Percentiles rank a stretch among this genome's conserved stretches.
Evolutionary conservation across 805 yeast genomes (phyloP).

Genomic region (Wickerhamomyces rabaulensis): DNA sequence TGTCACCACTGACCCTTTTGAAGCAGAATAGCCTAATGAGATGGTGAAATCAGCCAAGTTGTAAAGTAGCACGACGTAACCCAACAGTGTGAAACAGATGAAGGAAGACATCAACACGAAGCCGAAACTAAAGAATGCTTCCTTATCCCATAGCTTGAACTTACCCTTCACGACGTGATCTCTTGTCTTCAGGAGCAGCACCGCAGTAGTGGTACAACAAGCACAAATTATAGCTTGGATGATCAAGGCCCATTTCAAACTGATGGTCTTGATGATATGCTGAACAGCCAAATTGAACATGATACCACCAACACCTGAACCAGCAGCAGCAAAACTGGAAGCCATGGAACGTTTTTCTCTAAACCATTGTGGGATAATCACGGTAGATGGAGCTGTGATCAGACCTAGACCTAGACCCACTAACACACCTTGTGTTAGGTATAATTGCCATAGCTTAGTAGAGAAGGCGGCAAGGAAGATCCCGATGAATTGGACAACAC

Average conservation of each 20-base stretch:
- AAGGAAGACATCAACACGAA: conserved; percentile 37
- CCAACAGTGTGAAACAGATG: conserved; percentile 45
- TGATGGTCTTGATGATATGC: conserved; percentile 25
- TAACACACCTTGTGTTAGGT: conserved; percentile 59
- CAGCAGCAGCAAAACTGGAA: conserved; percentile 31
- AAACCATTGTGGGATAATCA: conserved; percentile 67
- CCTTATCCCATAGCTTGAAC: conserved; percentile 35
- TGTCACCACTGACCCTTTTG: conserved; percentile 51
- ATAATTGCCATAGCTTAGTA: conserved; percentile 55
- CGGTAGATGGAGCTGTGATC: conserved; percentile 43
- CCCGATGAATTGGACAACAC: conserved; percentile 36
- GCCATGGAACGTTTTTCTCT: conserved; percentile 48
- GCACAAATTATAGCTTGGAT: conserved; percentile 32
- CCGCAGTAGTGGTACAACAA: conserved; percentile 28
- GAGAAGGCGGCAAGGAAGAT: conserved; percentile 44
- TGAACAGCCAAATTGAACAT: conserved; percentile 28
- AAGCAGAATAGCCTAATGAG: conserved; percentile 48
- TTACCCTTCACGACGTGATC: conserved; percentile 29
- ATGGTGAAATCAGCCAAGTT: conserved; percentile 53
- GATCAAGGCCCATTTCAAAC: conserved; percentile 26
- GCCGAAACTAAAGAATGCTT: conserved; percentile 34
- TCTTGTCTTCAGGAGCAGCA: conserved; percentile 32
- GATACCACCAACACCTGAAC: conserved; percentile 39
- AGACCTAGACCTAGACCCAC: conserved; percentile 45
- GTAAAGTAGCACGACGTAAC: conserved; percentile 55